Percentiles rank a stretch among this genome's conserved stretches.
These are phyloP conservation scores for Auricularia auricula-judae DNA, from an alignment of 768 basidiomycete species.

Conservation along the genomic window DNA sequence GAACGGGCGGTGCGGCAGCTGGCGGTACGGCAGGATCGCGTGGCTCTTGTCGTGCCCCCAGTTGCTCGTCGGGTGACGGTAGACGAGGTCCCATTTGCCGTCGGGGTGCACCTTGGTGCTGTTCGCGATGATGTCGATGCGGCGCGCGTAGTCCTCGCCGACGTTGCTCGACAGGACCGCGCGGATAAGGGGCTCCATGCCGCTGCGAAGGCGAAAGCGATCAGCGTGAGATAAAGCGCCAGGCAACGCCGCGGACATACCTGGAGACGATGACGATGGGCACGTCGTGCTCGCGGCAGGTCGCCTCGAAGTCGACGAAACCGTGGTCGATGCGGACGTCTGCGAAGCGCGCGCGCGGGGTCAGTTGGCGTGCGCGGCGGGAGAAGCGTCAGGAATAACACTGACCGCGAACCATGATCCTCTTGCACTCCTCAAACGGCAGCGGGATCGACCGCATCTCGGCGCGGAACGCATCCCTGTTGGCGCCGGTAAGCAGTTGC, in stretches of 20 bases:
- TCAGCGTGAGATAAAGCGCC: neutral
- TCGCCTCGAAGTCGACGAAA: slow-evolving; percentile 82
- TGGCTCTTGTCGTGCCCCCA: slow-evolving; percentile 96
- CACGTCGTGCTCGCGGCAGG: slow-evolving; percentile 68
- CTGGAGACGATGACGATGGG: slow-evolving; percentile 88
- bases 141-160: slow-evolving; percentile 50
- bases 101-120: slow-evolving; percentile 57
- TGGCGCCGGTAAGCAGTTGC: too few relatives aligned
- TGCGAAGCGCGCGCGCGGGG: slow-evolving; percentile 17
- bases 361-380: neutral
- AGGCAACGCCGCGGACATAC: slow-evolving; percentile 25
- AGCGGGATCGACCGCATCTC: slow-evolving; percentile 83
- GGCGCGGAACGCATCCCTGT: slow-evolving; percentile 18
- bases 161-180: slow-evolving; percentile 76
- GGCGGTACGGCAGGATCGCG: slow-evolving; percentile 85
- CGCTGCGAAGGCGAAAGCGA: slow-evolving; percentile 31
- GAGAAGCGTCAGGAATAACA: too few relatives aligned
- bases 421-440: slow-evolving; percentile 81
- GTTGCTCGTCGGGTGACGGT: slow-evolving; percentile 76
- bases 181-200: slow-evolving; percentile 90
- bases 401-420: slow-evolving; percentile 35
- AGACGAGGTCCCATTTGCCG: slow-evolving; percentile 73
- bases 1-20: slow-evolving; percentile 55
- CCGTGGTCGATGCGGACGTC: slow-evolving; percentile 82
- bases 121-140: slow-evolving; percentile 89